These are phyloP conservation scores for Psilocybe tampanensis DNA, from an alignment of 768 basidiomycete genomes.

Conservation along the genomic window DNA sequence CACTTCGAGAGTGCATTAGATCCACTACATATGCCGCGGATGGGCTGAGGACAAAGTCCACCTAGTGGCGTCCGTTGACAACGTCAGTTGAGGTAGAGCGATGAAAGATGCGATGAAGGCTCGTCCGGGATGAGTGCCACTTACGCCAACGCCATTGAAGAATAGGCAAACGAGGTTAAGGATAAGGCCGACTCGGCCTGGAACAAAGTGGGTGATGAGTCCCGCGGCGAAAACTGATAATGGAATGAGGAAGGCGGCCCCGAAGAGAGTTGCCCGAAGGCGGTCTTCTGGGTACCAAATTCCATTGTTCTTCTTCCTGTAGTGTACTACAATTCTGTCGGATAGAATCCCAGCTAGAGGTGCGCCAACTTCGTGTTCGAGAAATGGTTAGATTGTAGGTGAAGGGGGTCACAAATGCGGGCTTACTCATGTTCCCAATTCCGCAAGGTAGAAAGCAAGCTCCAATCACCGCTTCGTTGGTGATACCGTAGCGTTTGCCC, in stretches of 20 bases:
- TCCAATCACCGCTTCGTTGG: slow-evolving; percentile 59
- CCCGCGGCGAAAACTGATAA: slow-evolving; percentile 52
- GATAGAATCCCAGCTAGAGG: slow-evolving; percentile 61
- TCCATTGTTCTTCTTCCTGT: slow-evolving; percentile 51
- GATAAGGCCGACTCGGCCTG: slow-evolving; percentile 48
- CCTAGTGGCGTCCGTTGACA: no score
- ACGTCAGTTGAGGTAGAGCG: no score
- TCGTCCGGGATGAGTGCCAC: no score
- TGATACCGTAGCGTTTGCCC: slow-evolving; percentile 60
- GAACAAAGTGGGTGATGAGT: slow-evolving; percentile 50
- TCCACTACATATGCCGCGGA: slow-evolving; percentile 61
- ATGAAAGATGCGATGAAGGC: no score
- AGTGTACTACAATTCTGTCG: slow-evolving; percentile 52
- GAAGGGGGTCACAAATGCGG: not conserved
- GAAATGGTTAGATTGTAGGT: not conserved
- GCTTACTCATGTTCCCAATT: slow-evolving; percentile 59
- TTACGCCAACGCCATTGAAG: slow-evolving; percentile 65
- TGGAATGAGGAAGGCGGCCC: slow-evolving; percentile 52
- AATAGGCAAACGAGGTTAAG: slow-evolving; percentile 61
- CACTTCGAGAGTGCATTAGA: slow-evolving; percentile 58
- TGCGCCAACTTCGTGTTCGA: slow-evolving; percentile 51
- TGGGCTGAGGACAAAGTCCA: slow-evolving; percentile 58
- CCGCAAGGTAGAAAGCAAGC: slow-evolving; percentile 64
- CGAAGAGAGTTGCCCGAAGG: slow-evolving; percentile 51
- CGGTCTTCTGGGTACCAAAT: slow-evolving; percentile 72